Base-by-base conservation (phyloP, 257 asterid genomes). In the Solanum ossicruentum region DNA sequence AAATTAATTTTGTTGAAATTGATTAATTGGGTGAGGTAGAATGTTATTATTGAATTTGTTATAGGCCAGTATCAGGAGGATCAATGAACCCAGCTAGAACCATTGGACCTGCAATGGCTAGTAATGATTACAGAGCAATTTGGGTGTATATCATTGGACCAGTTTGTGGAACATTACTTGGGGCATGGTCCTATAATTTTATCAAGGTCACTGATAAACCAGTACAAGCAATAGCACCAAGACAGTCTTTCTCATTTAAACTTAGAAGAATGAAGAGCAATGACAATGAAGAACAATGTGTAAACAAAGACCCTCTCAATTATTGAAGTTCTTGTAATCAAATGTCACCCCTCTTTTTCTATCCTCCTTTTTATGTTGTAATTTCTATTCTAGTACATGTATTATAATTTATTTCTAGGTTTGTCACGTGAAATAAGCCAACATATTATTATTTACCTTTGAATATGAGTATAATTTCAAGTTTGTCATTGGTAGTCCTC, bases 31-130 rank as follows among this genome's bases (percentile, higher is more conserved):
- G 26, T 21, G 10, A 61, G 4, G 4, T 5, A 60, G 41, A 23
- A 36, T 23, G 26, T 47, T 20, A 15, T 18, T 1, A 67, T 67
- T 32, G 3, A 4, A 51, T 47, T 21, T 15, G 58, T 32, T 86
- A 16, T 82, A 95, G 99, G 86, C 97, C 99, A 3, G 55, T 94
- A 82, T 94, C 99, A 4, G 98, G 99, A 43, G 99, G 98, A 71
- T 94, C 98, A 6, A 95, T 95, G 99, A 94, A 95, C 89, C 99
- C 98, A 0, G 98, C 94, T 5, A 87, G 98, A 84, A 91, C 92
- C 20, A 60, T 95, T 12, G 99, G 99, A 2, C 99, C 99, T 7
- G 98, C 98, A 63, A 83, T 94, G 72, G 98, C 95, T 12, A 95
- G 98, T 86, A 54, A 87, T 58, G 89, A 92, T 80, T 92, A 89